Evolutionary conservation across 495 filamentous ascomycete species (phyloP), one percentile per base, ranked within the genome.

Genomic region (Peziza echinospora): DNA sequence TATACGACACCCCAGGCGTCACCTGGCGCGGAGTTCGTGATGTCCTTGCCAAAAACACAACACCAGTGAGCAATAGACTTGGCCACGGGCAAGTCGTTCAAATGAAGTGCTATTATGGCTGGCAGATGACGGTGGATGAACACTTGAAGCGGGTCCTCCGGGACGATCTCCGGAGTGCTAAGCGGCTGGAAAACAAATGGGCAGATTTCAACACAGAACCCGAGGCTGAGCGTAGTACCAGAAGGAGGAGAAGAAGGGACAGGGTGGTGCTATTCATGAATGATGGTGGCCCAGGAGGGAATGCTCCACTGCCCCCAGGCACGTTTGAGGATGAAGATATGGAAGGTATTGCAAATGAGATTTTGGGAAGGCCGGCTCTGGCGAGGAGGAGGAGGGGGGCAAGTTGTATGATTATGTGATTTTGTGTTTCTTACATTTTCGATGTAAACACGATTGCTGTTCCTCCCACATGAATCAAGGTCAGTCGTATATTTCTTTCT

Each of bases 11-110:
- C 60, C 68, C 74, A 50, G 78, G 80, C 51, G 73, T 97, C 9
- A 93, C 86, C 4, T 96, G 89, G 91, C 80, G 82, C 13, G 89
- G 89, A 11, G 70, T 94, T 30, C 79, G 79, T 28, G 84, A 92
- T 59, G 71, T 96, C 19, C 64, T 97, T 0, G 82, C 72, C 5
- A 77, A 80, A 46, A 97, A 97, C 53, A 71, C 83, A 2, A 62
- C 59, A 1, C 61, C 60, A 1, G 54, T 52, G 23, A 43, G 53
- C 11, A 45, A 53, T 10, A 51, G 54, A 52, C 61, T 68, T 0
- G 80, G 75, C 37, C 77, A 80, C 0, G 72, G 70, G 3, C 76
- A 89, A 53, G 73, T 93, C 44, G 81, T 96, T 45, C 65, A 72
- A 16, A 68, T 97, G 30, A 93, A 92, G 61, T 93, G 84, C 61